Evolutionary conservation across 768 basidiomycete species (phyloP).

Genomic region (Russula sp.): DNA sequence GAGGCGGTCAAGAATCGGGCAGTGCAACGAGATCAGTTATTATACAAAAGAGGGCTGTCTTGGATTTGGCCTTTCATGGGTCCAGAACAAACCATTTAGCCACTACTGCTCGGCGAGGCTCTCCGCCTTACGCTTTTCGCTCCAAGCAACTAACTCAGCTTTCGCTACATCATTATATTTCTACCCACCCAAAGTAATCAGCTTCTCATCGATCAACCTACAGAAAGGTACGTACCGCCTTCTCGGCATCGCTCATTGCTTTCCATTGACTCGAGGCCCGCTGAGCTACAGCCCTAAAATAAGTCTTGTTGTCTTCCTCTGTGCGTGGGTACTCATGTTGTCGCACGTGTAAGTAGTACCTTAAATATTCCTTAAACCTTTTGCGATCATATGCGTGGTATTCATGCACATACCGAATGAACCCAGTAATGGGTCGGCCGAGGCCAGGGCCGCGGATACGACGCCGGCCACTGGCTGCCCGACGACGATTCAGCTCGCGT

Average conservation of each 20-base stretch:
- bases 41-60: not conserved
- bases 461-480: not conserved
- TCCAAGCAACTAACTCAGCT: slow-evolving; percentile 3
- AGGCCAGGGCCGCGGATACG: not conserved
- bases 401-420: not conserved
- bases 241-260: slow-evolving; percentile 13
- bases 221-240: slow-evolving; percentile 16
- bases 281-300: not conserved
- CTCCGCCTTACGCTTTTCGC: not conserved
- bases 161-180: slow-evolving; percentile 1
- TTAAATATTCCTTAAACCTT: not conserved
- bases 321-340: not conserved
- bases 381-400: not conserved
- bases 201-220: not conserved
- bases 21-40: too few species aligned
- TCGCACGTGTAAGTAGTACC: not conserved
- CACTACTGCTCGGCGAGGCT: not conserved
- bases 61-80: not conserved
- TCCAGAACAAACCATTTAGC: not conserved
- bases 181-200: not conserved
- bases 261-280: not conserved
- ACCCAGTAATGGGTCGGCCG: not conserved
- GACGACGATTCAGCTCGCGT: slow-evolving; percentile 14
- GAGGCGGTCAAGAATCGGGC: too few species aligned
- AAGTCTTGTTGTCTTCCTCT: not conserved